Evolutionary conservation across 257 asterid genomes (phyloP), one percentile per base, ranked within the genome.

Genomic region (Cinchona pubescens): DNA sequence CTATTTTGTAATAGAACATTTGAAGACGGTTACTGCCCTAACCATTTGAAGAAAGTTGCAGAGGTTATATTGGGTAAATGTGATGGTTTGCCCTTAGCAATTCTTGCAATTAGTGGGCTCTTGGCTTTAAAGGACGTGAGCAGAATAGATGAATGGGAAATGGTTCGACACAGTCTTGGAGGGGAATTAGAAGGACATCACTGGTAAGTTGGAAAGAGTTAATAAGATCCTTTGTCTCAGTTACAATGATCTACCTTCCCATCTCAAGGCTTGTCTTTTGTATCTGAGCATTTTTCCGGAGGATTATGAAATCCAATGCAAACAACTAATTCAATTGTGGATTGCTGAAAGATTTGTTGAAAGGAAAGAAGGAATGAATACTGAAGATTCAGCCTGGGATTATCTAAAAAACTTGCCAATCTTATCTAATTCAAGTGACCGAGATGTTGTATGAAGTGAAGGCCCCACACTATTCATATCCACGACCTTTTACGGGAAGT

Each of bases 321-420:
- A 43, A n/a, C 76, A 9, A 1, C 29, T 81, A 53, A 63, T 70
- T 29, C 73, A 75, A 0, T 30, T 81, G 48, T 84, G 87, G 87
- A 63, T 73, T 61, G 76, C 80, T 2, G 85, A 84, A 78, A 80
- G 85, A n/a, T 80, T 83, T 58, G 82, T 80, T 23, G 65, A 75
- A 46, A 42, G 30, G 16, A 66, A 58, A 61, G 55, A 32, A 34
- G 68, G 69, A 18, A 72, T 65, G 72, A 63, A 61, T 8, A 32
- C 38, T 65, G 82, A 78, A 66, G 85, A 84, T 49, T 78, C 73
- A n/a, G 83, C 83, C 1, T 45, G 70, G 38, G 59, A 21, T 3
- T 84, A 84, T 53, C 63, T 84, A 73, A 71, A 32, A 78, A 78
- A 59, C 79, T 84, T 51, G 6, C 60, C 6, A 65, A 74, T 32